phyloP scores from a whole-genome alignment of 306 rosid genomes.

The Inga oerstediana region DNA sequence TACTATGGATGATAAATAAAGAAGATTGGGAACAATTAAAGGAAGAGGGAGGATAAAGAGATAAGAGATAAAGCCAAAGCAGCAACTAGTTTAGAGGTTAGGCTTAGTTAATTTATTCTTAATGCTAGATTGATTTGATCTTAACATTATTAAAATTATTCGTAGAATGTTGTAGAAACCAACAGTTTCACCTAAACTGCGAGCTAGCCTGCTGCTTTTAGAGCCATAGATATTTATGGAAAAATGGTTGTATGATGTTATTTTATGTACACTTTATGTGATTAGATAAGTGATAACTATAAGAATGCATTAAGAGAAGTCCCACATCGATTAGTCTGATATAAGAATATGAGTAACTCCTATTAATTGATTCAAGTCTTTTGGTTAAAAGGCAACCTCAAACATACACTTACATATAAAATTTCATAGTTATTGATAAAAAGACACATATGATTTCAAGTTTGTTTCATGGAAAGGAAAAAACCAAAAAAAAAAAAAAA shows the following conservation, averaged over 20 bases:
- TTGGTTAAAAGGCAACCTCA: no score
- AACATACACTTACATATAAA: no score
- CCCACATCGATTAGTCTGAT: no score
- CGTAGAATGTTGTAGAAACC: background rate
- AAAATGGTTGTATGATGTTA: background rate
- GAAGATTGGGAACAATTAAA: background rate
- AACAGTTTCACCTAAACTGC: no score
- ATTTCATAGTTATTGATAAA: no score
- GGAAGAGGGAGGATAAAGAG: background rate
- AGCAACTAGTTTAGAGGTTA: background rate
- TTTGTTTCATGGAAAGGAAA: no score
- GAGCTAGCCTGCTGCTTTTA: no score
- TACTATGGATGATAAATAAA: background rate
- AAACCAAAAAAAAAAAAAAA: no score
- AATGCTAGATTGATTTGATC: background rate
- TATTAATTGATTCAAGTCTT: no score
- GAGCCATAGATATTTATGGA: background rate
- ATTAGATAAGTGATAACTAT: background rate
- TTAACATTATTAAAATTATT: background rate
- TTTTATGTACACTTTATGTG: background rate
- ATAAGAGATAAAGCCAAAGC: background rate
- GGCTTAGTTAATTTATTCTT: background rate
- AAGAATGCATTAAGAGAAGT: no score
- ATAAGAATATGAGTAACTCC: no score
- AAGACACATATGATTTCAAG: no score